A percentile compares a stretch with the other conserved stretches of the same genome.
Evolutionary conservation across 768 basidiomycete genomes (phyloP).

Genomic region (Obba rivulosa): DNA sequence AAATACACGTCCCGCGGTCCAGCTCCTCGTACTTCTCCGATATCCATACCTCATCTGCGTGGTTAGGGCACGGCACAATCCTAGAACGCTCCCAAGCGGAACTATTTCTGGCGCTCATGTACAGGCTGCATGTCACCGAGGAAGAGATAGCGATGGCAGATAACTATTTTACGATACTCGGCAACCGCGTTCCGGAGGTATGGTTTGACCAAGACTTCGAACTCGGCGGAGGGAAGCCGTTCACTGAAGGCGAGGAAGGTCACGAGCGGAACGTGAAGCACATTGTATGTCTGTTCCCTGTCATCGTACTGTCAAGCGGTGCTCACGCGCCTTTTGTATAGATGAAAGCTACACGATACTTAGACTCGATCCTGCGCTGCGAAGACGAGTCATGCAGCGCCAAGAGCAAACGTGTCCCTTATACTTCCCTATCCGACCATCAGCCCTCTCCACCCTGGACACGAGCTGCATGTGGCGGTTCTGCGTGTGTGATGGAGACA

Average conservation of each 20-base stretch:
- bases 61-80: constrained; percentile 63
- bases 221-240: constrained; percentile 54
- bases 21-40: constrained; percentile 14
- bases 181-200: constrained; percentile 49
- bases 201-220: constrained; percentile 65
- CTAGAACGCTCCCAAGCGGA: constrained; percentile 37
- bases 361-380: constrained; percentile 17
- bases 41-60: constrained; percentile 55
- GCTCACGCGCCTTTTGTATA: constrained; percentile 16
- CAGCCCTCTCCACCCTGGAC: constrained; percentile 3
- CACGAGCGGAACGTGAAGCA: constrained; percentile 51
- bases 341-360: constrained; percentile 39
- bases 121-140: constrained; percentile 35
- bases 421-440: constrained; percentile 7
- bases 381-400: constrained; percentile 10
- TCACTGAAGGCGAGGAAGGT: constrained; percentile 56
- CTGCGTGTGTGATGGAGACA: constrained; percentile 46
- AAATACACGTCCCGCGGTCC: constrained; percentile 26
- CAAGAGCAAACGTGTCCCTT: constrained; percentile 5
- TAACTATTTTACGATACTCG: constrained; percentile 60
- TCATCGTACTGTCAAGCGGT: background rate
- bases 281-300: constrained; percentile 40
- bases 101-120: constrained; percentile 46
- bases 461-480: constrained; percentile 16
- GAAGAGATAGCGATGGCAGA: constrained; percentile 63